Evolutionary conservation across 768 basidiomycete genomes (phyloP).

Genomic region (Tylopilus plumbeoviolaceoides): DNA sequence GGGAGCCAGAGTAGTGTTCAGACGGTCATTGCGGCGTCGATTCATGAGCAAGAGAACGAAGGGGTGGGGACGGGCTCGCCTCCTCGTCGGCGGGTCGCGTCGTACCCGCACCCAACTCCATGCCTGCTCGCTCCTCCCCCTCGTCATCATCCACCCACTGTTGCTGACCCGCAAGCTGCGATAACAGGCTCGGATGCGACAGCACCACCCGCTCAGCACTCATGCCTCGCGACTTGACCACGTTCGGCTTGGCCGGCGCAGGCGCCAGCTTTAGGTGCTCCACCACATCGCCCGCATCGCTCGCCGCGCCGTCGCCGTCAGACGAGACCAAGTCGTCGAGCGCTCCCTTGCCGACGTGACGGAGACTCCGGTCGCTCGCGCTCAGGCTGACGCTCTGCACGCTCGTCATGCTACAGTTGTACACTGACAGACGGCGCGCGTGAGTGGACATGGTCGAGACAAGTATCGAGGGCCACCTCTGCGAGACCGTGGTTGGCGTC

Average conservation of each 20-base stretch:
- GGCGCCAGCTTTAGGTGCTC: slow-evolving; percentile 32
- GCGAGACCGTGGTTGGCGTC: slow-evolving; percentile 44
- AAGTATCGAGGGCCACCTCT: slow-evolving; percentile 37
- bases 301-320: slow-evolving; percentile 26
- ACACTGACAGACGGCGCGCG: slow-evolving; percentile 36
- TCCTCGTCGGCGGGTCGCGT: slow-evolving; percentile 40
- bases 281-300: slow-evolving; percentile 29
- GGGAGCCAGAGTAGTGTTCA: too few relatives aligned
- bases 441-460: slow-evolving; percentile 32
- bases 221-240: slow-evolving; percentile 37
- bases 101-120: too few relatives aligned
- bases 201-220: slow-evolving; percentile 22
- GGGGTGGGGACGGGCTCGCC: slow-evolving; percentile 53
- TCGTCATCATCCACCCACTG: slow-evolving; percentile 54
- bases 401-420: slow-evolving; percentile 37
- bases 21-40: too few relatives aligned
- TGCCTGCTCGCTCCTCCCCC: slow-evolving; percentile 23
- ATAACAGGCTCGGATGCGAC: slow-evolving; percentile 63
- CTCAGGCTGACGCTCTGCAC: slow-evolving; percentile 31
- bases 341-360: slow-evolving; percentile 73
- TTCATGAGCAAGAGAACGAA: too few relatives aligned
- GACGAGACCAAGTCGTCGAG: slow-evolving; percentile 75
- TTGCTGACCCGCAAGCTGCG: slow-evolving; percentile 50
- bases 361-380: slow-evolving; percentile 44
- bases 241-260: slow-evolving; percentile 13